Percentiles rank a stretch among this genome's conserved stretches.
Evolutionary conservation across 208 protist genomes (phyloP).

Genomic region (Vickermania ingenoplastis): DNA sequence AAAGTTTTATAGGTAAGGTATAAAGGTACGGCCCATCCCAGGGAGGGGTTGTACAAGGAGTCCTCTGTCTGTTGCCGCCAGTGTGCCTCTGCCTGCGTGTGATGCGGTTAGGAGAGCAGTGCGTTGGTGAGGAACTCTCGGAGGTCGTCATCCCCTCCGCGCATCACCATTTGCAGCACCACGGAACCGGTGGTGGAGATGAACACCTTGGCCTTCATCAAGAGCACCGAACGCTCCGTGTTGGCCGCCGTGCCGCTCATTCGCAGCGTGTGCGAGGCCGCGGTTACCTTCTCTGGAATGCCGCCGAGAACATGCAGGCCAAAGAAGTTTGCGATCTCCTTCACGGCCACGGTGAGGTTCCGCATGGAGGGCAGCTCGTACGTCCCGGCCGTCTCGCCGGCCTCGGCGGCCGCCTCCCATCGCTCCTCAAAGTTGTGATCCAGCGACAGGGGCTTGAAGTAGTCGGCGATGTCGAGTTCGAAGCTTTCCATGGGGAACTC

Average conservation of each 20-base stretch:
- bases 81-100: background rate
- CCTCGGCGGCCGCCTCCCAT: constrained; percentile 22
- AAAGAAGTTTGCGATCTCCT: constrained; percentile 79
- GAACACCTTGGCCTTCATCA: constrained; percentile 73
- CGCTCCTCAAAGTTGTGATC: constrained; percentile 31
- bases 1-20: no score
- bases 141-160: constrained; percentile 47
- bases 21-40: no score
- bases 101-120: constrained; percentile 43
- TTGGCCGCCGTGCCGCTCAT: constrained; percentile 71
- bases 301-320: constrained; percentile 71
- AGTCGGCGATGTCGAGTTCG: constrained; percentile 77
- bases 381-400: constrained; percentile 68
- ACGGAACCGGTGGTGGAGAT: constrained; percentile 59
- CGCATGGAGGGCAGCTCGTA: constrained; percentile 76
- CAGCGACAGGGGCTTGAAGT: constrained; percentile 39
- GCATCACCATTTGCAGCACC: constrained; percentile 67
- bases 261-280: constrained; percentile 59
- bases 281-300: constrained; percentile 60
- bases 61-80: background rate
- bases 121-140: constrained; percentile 67
- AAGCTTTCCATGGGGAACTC: constrained; percentile 84
- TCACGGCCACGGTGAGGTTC: constrained; percentile 73
- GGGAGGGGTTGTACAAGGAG: no score
- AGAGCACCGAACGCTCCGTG: constrained; percentile 38